A percentile compares a stretch with the other conserved stretches of the same genome.
Evolutionary conservation across 1,284 basidiomycete genomes (phyloP).

Genomic region (Marasmius oreades): DNA sequence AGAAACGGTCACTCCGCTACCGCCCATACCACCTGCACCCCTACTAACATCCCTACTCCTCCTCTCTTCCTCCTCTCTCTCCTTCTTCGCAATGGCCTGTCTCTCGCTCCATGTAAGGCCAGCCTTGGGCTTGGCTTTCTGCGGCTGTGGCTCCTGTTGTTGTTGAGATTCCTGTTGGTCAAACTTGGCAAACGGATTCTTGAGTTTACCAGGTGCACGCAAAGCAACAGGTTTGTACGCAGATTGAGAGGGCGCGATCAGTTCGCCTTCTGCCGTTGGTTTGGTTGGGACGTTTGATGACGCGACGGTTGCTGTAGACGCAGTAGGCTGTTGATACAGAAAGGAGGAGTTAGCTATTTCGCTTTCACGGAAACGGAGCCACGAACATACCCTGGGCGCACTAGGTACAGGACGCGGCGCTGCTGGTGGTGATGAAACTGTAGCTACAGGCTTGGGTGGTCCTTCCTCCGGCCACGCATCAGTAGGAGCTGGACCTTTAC

Average conservation of each 20-base stretch:
- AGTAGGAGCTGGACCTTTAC: conserved; percentile 39
- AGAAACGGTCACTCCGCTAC: conserved; percentile 18
- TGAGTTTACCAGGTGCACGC: conserved; percentile 80
- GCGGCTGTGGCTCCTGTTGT: conserved; percentile 19
- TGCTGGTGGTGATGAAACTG: conserved; percentile 36
- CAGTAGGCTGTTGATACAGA: conserved; percentile 20
- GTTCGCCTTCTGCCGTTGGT: conserved; percentile 66
- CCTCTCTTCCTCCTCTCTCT: conserved; percentile 77
- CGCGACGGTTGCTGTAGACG: conserved; percentile 36
- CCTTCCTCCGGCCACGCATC: conserved; percentile 62
- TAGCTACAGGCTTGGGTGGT: conserved; percentile 26
- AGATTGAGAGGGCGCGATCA: conserved; percentile 80
- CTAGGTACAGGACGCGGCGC: conserved; percentile 48
- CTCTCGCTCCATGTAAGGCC: conserved; percentile 88
- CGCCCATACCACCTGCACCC: conserved; percentile 24
- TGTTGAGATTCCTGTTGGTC: conserved; percentile 42
- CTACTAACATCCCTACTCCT: conserved; percentile 59
- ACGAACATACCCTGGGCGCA: conserved; percentile 33
- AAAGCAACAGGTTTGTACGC: conserved; percentile 86
- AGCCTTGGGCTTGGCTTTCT: conserved; percentile 44
- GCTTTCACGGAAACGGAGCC: too few species aligned
- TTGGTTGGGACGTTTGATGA: conserved; percentile 56
- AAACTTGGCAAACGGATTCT: conserved; percentile 74
- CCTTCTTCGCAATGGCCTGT: conserved; percentile 83
- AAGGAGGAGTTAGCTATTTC: conserved; percentile 16